Conservation (phyloP, 169 alveolate genomes). For the Plasmodium inui region DNA sequence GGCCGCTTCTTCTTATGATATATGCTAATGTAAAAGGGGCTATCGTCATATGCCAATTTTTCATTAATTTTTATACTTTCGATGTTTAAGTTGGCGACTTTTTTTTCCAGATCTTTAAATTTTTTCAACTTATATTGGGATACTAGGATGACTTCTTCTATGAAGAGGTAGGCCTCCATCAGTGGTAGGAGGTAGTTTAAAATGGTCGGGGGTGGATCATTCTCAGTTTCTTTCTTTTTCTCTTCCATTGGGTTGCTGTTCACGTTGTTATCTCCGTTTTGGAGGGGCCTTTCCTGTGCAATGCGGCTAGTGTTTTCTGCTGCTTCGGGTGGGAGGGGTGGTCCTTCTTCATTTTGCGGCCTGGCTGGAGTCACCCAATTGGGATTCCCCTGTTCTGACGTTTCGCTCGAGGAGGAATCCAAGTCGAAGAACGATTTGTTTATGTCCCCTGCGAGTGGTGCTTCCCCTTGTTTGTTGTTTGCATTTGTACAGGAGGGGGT, state of each 20-base stretch:
- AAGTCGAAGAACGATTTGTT: conserved; percentile 5
- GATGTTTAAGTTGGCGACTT: conserved; percentile 46
- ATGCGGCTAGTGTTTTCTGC: background rate
- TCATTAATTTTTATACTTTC: conserved; percentile 69
- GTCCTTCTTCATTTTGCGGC: background rate
- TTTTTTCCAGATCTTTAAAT: conserved; percentile 69
- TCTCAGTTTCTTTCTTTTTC: conserved; percentile 58
- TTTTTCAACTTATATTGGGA: conserved; percentile 67
- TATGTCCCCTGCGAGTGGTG: background rate
- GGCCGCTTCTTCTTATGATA: conserved; percentile 17
- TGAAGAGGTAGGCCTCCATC: conserved; percentile 72
- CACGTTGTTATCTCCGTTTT: background rate
- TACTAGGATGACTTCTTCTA: conserved; percentile 69
- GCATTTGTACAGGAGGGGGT: background rate
- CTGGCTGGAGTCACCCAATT: background rate
- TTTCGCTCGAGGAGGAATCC: conserved; percentile 15
- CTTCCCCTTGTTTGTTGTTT: background rate
- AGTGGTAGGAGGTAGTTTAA: conserved; percentile 62
- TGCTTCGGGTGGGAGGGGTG: background rate
- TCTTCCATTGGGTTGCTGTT: conserved; percentile 11
- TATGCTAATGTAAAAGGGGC: conserved; percentile 70
- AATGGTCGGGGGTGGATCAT: conserved; percentile 72
- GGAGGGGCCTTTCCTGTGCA: background rate
- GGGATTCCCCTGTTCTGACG: background rate
- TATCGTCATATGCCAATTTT: conserved; percentile 55